Conservation (phyloP, 1,139 yeast genomes). For the Spathaspora jeffriesii region DNA sequence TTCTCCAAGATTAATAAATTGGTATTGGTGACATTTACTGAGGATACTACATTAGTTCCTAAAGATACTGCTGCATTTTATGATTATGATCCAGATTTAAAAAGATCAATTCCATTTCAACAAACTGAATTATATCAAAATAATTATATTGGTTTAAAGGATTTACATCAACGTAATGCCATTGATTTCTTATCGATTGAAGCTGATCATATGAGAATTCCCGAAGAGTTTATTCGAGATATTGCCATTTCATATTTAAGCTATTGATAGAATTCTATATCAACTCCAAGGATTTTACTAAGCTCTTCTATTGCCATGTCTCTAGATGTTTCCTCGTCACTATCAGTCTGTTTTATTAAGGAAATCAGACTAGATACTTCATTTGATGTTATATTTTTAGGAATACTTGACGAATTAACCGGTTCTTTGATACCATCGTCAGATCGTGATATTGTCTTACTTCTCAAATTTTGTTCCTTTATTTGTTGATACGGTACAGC, state of each 20-base stretch:
- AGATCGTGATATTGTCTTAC: neutral
- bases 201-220: constrained; percentile 69
- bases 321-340: neutral
- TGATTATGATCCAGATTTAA: constrained; percentile 50
- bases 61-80: constrained; percentile 70
- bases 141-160: constrained; percentile 61
- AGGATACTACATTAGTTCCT: constrained; percentile 72
- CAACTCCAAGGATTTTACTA: constrained; percentile 9
- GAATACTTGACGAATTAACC: neutral
- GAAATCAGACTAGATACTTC: neutral
- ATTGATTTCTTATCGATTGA: constrained; percentile 54
- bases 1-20: constrained; percentile 47
- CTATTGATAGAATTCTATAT: constrained; percentile 10
- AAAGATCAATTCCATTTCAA: constrained; percentile 44
- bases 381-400: neutral
- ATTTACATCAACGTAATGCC: constrained; percentile 39
- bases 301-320: constrained; percentile 5
- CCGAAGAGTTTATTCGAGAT: constrained; percentile 45
- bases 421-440: neutral
- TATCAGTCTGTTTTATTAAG: neutral
- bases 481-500: neutral
- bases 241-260: constrained; percentile 32
- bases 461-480: neutral
- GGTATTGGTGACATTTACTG: constrained; percentile 58
- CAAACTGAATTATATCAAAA: constrained; percentile 49